Base-by-base conservation (phyloP, 257 asterid genomes). In the Sherardia arvensis region DNA sequence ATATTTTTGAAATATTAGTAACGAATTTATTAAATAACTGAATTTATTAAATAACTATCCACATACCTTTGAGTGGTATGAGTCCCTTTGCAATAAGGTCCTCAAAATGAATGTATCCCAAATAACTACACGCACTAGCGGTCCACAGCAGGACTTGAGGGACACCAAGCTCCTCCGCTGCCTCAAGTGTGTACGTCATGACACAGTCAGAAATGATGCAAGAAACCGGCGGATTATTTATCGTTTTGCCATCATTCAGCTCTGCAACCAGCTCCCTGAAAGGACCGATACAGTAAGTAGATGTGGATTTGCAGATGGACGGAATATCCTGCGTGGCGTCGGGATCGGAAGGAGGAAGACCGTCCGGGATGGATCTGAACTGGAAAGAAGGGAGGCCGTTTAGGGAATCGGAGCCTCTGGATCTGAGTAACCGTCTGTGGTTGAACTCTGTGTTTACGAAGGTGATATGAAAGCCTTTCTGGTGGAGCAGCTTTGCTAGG, bases 401-500 rank as follows among this genome's bases (percentile, higher is more conserved):
- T 18, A 76, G 74, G 12, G 72, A 22, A 22, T 68, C 23, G 3
- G 60, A 63, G 26, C 80, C 80, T 17, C 80, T 67, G 7, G 77
- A 71, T 51, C 61, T 68, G 4, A 68, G 72, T 32, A 71, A 48
- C 8, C 77, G 74, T 49, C 28, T 63, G 53, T 71, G 80, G 59
- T 71, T 71, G 43, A 70, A 75, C 23, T 75, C 73, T 0, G 76
- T 59, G 72, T 61, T 72, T 0, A 72, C 72, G 25, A 72, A 72
- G 23, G 72, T 72, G 17, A 75, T 71, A 27, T 75, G 80, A 40
- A 76, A 71, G 1, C 77, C 77, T 5, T 54, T 76, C 43, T 68
- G 66, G 54, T 72, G 73, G 22, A 76, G 77, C 36, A 76, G 21
- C 40, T 76, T 76, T n/a, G 80, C 80, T 18, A 76, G 53, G 3